A percentile compares a stretch with the other conserved stretches of the same genome.
phyloP scores from a whole-genome alignment of 2,329 filamentous ascomycete genomes.

The Lithohypha guttulata region DNA sequence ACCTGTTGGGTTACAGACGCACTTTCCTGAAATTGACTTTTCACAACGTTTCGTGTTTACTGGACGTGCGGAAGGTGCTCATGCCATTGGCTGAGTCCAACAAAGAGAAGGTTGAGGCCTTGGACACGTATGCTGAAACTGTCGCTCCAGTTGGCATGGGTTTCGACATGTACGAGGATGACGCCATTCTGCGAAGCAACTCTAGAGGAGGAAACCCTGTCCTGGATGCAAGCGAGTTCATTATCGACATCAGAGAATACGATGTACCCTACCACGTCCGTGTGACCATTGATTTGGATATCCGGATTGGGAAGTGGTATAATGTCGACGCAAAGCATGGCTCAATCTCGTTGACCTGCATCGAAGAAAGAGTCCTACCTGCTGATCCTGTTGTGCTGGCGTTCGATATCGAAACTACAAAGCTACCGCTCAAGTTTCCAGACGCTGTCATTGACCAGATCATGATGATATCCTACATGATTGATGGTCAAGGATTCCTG shows the following conservation, averaged over 20 bases:
- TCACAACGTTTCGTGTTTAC: constrained; percentile 72
- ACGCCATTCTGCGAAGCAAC: constrained; percentile 68
- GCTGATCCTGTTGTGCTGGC: constrained; percentile 97
- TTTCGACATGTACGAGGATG: constrained; percentile 91
- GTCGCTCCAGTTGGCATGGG: constrained; percentile 72
- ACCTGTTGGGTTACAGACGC: constrained; percentile 78
- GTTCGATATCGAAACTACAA: constrained; percentile 98
- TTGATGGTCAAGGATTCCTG: constrained; percentile 92
- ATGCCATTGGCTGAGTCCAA: constrained; percentile 93
- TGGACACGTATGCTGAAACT: constrained; percentile 90
- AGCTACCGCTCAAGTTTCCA: constrained; percentile 90
- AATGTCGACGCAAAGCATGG: constrained; percentile 90
- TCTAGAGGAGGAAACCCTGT: constrained; percentile 46
- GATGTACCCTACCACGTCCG: constrained; percentile 98
- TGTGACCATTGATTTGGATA: constrained; percentile 96
- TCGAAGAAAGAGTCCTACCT: constrained; percentile 77
- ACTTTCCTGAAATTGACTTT: constrained; percentile 83
- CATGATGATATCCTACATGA: constrained; percentile 99
- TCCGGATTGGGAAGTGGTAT: constrained; percentile 95
- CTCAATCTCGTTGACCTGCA: constrained; percentile 66
- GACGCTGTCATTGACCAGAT: constrained; percentile 90
- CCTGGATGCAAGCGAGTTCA: constrained; percentile 87
- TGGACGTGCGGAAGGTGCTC: constrained; percentile 73
- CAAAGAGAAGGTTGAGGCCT: constrained; percentile 87
- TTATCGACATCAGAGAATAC: constrained; percentile 97